phyloP scores from a whole-genome alignment of 2,329 filamentous ascomycete species.

The Eurotiales sp. region DNA sequence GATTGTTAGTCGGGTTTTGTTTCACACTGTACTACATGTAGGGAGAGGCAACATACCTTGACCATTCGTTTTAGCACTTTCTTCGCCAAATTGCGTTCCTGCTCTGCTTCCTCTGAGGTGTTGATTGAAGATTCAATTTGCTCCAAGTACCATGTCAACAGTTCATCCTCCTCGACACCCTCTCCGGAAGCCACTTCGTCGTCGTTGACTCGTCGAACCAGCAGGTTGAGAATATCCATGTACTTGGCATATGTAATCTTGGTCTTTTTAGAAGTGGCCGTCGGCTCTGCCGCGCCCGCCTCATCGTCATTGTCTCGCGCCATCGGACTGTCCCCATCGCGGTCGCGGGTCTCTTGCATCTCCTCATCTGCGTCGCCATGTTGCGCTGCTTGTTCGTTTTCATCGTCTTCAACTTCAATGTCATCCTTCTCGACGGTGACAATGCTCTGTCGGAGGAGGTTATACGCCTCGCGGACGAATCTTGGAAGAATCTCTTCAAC shows the following conservation, averaged over 20 bases:
- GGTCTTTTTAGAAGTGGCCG: constrained; percentile 58
- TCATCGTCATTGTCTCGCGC: constrained; percentile 51
- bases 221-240: constrained; percentile 78
- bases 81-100: constrained; percentile 66
- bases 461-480: constrained; percentile 90
- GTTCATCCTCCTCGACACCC: constrained; percentile 76
- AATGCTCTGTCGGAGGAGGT: constrained; percentile 87
- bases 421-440: constrained; percentile 98
- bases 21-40: not conserved
- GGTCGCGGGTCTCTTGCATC: constrained; percentile 43
- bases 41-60: constrained; percentile 61
- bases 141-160: constrained; percentile 88
- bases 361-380: constrained; percentile 44
- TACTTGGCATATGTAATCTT: constrained; percentile 97
- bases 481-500: constrained; percentile 80
- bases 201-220: constrained; percentile 78
- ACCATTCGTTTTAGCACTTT: constrained; percentile 96
- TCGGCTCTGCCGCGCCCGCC: constrained; percentile 36
- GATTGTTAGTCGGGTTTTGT: constrained; percentile 11
- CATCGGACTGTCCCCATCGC: constrained; percentile 52
- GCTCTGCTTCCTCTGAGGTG: constrained; percentile 74
- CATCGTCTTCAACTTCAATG: constrained; percentile 83
- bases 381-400: constrained; percentile 31
- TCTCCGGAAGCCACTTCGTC: constrained; percentile 73
- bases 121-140: constrained; percentile 80